Base-by-base conservation (phyloP, 768 basidiomycete genomes). In the Agrocybe chaxingu region DNA sequence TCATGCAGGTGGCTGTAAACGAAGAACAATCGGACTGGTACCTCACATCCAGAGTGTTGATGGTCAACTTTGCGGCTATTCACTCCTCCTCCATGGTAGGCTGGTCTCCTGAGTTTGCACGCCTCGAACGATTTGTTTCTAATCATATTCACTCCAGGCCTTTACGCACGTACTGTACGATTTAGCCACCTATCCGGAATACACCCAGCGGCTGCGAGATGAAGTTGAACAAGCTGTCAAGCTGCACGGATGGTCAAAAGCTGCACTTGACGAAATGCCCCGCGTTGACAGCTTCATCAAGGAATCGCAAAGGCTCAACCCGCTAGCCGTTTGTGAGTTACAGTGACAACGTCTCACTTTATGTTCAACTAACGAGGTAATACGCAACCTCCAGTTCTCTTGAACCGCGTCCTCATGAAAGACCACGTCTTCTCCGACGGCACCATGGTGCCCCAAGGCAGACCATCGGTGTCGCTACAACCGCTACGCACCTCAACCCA, bases 251-350 rank as follows among this genome's bases (percentile, higher is more conserved):
- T 76, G 71, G 64, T 58, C 61, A 0, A 68, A 69, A 40, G 53
- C 58, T 7, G 57, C 66, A 3, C 52, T 75, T 34, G 58, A 60
- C n/a, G 69, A 71, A 45, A 67, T 77, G 65, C 62, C 64, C 49
- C 70, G 70, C 52, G 47, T 76, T 11, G 75, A 76, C 50, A 77
- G 75, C 45, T 75, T 78, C 54, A 48, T 76, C 30, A 68, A 70
- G 43, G 76, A 76, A 47, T 69, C 67, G 7, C 52, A 51, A 38
- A 24, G 50, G 16, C 43, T 51, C 30, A 38, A 24, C 24, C 24
- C 39, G 31, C 42, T 42, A 34, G 41, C 36, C 35, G 35, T 33
- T 31, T 7, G 39, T 55, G 13, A 24, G 33, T 30, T 37, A 16
- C 16, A 16, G 1, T 16, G 16, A 16, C 16, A 1, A 16, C 16